A percentile compares a stretch with the other conserved stretches of the same genome.
Evolutionary conservation across 257 asterid species (phyloP).

Genomic region (Gynochthodes officinalis): DNA sequence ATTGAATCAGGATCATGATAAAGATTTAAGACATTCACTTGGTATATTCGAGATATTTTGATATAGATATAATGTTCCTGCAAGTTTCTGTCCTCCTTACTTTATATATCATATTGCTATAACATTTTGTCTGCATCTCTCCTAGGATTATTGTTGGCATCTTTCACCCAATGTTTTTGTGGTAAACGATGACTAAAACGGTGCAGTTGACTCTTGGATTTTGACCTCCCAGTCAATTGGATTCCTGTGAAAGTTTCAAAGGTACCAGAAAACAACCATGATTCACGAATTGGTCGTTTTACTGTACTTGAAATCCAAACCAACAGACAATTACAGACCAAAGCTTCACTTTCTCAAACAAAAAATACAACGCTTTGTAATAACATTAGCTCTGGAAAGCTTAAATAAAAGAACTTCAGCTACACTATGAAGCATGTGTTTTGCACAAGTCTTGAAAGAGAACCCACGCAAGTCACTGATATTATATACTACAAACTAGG

Average conservation of each 20-base stretch:
- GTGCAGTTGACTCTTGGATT: not conserved
- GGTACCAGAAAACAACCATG: not conserved
- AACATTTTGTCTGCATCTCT: constrained; percentile 1
- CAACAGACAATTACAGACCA: not conserved
- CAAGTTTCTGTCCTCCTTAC: too few species aligned
- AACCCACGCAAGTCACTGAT: too few species aligned
- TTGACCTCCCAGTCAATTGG: not conserved
- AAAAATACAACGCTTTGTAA: not conserved
- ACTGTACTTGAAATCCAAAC: not conserved
- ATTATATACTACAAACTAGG: too few species aligned
- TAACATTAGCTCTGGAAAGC: not conserved
- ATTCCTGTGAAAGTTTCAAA: not conserved
- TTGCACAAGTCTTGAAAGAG: not conserved
- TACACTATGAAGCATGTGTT: not conserved
- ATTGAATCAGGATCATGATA: not conserved
- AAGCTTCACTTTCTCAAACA: not conserved
- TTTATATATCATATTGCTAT: too few species aligned
- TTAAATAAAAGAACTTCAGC: not conserved
- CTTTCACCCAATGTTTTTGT: not conserved
- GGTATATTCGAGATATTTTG: not conserved
- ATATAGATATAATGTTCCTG: not conserved
- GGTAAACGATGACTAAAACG: not conserved
- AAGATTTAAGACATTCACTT: not conserved
- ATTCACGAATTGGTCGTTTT: not conserved
- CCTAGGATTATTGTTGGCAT: not conserved